Evolutionary conservation across 129 eudicot species (phyloP).

Genomic region (Daucus carota): DH1_v3.0 NC_030384.2:30467501-30468000

Average conservation of each 20-base stretch:
- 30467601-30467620: constrained; percentile 42
- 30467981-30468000: constrained; percentile 40
- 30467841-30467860: constrained; percentile 52
- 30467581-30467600: constrained; percentile 51
- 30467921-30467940: constrained; percentile 49
- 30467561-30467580: constrained; percentile 41
- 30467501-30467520: constrained; percentile 53
- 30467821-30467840: constrained; percentile 64
- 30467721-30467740: constrained; percentile 40
- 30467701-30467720: constrained; percentile 32
- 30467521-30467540: constrained; percentile 72
- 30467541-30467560: constrained; percentile 53
- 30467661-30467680: constrained; percentile 37
- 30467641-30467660: constrained; percentile 62
- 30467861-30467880: constrained; percentile 30
- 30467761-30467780: constrained; percentile 28
- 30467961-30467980: constrained; percentile 40
- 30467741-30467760: constrained; percentile 69
- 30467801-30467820: constrained; percentile 43
- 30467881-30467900: constrained; percentile 29
- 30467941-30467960: constrained; percentile 44
- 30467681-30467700: constrained; percentile 52
- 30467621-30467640: constrained; percentile 48
- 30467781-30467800: constrained; percentile 39
- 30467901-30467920: constrained; percentile 42